Percentiles rank a stretch among this genome's conserved stretches.
These are phyloP conservation scores for Starmera quercuum DNA, from an alignment of 805 yeast genomes.

Conservation along the genomic window DNA sequence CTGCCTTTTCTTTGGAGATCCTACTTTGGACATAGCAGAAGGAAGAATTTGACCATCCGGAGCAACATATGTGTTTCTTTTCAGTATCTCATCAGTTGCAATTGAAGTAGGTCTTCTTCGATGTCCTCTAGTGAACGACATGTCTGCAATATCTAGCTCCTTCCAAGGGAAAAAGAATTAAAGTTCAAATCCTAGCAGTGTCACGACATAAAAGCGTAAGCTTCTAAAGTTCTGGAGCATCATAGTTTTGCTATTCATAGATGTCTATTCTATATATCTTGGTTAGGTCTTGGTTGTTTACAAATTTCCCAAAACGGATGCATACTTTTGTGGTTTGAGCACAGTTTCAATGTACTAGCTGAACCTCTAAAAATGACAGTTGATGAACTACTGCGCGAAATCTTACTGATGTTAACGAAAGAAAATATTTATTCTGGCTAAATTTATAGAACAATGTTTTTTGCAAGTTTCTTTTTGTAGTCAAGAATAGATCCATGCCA, in stretches of 20 bases:
- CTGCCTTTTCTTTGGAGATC: conserved; percentile 20
- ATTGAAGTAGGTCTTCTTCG: conserved; percentile 21
- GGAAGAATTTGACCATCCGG: conserved; percentile 20
- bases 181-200: background rate
- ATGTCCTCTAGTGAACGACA: conserved; percentile 14
- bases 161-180: background rate
- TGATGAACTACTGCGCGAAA: too few species aligned
- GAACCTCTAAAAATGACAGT: too few species aligned
- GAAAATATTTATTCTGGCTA: too few species aligned
- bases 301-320: too few species aligned
- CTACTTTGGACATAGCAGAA: conserved; percentile 19
- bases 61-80: conserved; percentile 14
- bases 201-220: too few species aligned
- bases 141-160: conserved; percentile 1
- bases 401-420: too few species aligned
- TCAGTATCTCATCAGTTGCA: conserved; percentile 11
- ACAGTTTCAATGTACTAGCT: too few species aligned
- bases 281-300: too few species aligned
- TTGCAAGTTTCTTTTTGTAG: conserved; percentile 92
- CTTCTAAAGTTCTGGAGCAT: too few species aligned
- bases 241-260: too few species aligned
- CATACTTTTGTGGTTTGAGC: too few species aligned
- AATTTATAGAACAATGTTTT: conserved; percentile 71
- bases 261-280: too few species aligned
- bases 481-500: conserved; percentile 91